Evolutionary conservation across 176 grass and related monocot species (phyloP).

Genomic region (Eragrostis curvula): DNA sequence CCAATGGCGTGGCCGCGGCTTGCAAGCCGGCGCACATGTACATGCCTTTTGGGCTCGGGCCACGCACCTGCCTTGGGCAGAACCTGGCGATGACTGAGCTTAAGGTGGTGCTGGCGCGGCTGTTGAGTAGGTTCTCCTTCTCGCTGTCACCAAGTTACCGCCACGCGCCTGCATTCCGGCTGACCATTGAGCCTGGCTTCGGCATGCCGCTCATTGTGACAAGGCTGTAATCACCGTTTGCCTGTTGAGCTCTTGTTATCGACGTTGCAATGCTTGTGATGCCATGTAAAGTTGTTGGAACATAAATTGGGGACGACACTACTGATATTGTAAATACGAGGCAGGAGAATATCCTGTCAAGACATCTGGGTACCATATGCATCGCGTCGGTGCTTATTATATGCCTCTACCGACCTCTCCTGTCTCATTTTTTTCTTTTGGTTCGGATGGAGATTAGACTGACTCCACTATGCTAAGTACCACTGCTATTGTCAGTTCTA

Average conservation of each 20-base stretch:
- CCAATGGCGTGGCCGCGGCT: constrained; percentile 42
- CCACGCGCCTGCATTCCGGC: constrained; percentile 50
- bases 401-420: too few relatives aligned
- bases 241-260: too few relatives aligned
- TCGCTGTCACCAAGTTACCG: constrained; percentile 48
- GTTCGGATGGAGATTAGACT: too few relatives aligned
- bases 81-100: constrained; percentile 65
- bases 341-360: too few relatives aligned
- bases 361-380: too few relatives aligned
- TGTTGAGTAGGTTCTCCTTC: constrained; percentile 63
- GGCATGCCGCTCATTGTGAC: constrained; percentile 57
- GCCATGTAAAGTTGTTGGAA: not conserved
- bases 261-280: not conserved
- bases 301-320: too few relatives aligned
- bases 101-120: constrained; percentile 64
- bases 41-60: constrained; percentile 64
- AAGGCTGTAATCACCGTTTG: not conserved
- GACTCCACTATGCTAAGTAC: too few relatives aligned
- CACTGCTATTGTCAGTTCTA: too few relatives aligned
- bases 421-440: too few relatives aligned
- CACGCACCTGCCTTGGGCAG: constrained; percentile 63
- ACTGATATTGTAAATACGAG: too few relatives aligned
- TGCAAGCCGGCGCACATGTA: constrained; percentile 66
- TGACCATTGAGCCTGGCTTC: constrained; percentile 57
- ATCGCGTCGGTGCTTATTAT: too few relatives aligned